Evolutionary conservation across 2,329 filamentous ascomycete genomes (phyloP).

Genomic region (Epicoccum sorghinum): DNA sequence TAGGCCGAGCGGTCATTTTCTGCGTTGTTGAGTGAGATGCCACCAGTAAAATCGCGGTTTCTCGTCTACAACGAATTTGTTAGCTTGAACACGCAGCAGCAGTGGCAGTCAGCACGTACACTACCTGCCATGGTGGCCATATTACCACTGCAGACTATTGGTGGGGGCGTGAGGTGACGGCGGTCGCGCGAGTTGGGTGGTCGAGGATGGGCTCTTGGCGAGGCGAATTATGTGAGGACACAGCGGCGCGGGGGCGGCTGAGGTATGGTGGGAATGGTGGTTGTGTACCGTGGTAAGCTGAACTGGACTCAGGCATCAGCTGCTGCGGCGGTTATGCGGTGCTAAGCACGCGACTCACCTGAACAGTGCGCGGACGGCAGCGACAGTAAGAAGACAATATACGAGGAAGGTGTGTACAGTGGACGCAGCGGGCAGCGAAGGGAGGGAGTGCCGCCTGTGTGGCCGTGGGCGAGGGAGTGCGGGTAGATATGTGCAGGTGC

Average conservation of each 20-base stretch:
- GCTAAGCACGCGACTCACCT: conserved; percentile 22
- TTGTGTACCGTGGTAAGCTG: conserved; percentile 25
- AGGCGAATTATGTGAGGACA: not conserved
- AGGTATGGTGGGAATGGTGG: conserved; percentile 5
- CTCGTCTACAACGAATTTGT: conserved; percentile 27
- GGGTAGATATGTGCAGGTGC: conserved; percentile 38
- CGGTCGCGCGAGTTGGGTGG: not conserved
- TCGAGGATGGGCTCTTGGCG: conserved; percentile 4
- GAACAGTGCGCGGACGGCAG: conserved; percentile 19
- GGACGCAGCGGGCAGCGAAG: conserved; percentile 30
- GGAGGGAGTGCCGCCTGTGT: conserved; percentile 23
- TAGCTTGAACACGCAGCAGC: conserved; percentile 4
- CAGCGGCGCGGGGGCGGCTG: conserved; percentile 1
- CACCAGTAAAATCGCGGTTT: conserved; percentile 38
- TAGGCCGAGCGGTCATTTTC: conserved; percentile 39
- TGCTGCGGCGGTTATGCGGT: conserved; percentile 21
- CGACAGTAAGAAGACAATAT: conserved; percentile 25
- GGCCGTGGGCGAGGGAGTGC: conserved; percentile 27
- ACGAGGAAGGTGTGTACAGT: conserved; percentile 35
- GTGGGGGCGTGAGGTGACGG: conserved; percentile 25
- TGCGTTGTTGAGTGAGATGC: conserved; percentile 37
- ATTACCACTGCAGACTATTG: conserved; percentile 27
- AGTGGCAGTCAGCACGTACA: conserved; percentile 27
- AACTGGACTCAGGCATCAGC: conserved; percentile 46
- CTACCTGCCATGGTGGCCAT: conserved; percentile 41